Conservation (phyloP, 1,139 yeast genomes). For the Candida smagusa region DNA sequence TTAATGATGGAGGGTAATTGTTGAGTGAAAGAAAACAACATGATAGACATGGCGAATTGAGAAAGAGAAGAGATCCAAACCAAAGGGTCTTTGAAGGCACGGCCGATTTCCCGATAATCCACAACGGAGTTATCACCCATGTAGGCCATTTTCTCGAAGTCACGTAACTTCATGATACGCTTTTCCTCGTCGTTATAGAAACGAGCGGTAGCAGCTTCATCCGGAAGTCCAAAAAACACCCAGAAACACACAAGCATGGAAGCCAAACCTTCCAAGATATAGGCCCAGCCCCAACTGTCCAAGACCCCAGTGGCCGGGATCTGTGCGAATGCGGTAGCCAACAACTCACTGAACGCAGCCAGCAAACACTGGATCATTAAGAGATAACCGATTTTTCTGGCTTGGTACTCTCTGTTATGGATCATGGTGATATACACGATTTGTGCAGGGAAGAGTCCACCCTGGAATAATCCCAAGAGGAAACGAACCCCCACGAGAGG, state of each 20-base stretch:
- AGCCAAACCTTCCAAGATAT: conserved; percentile 4
- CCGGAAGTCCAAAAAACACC: conserved; percentile 5
- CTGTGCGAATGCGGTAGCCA: conserved; percentile 2
- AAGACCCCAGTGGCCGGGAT: conserved; percentile 1
- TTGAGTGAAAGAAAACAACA: conserved; percentile 4
- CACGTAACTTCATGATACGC: conserved; percentile 5
- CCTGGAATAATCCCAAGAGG: conserved; percentile 5
- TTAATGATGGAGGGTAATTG: conserved; percentile 2
- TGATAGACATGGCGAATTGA: conserved; percentile 3
- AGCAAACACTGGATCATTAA: conserved; percentile 5
- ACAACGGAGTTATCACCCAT: conserved; percentile 3
- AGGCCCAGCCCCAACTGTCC: conserved; percentile 5
- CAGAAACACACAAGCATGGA: conserved; percentile 5
- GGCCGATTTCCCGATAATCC: conserved; percentile 1
- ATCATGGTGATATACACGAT: conserved; percentile 5
- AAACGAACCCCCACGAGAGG: conserved; percentile 3
- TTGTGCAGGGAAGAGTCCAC: conserved; percentile 5
- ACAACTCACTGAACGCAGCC: conserved; percentile 5
- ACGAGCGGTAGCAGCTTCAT: conserved; percentile 4
- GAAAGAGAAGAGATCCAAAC: conserved; percentile 2
- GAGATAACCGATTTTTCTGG: conserved; percentile 3
- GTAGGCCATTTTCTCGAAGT: conserved; percentile 4
- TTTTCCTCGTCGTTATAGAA: conserved; percentile 5
- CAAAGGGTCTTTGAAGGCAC: conserved; percentile 2
- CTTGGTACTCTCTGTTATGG: conserved; percentile 5